Evolutionary conservation across 83 land plant genomes (phyloP), one percentile per base, ranked within the genome.

Genomic region (Picea mariana): DNA sequence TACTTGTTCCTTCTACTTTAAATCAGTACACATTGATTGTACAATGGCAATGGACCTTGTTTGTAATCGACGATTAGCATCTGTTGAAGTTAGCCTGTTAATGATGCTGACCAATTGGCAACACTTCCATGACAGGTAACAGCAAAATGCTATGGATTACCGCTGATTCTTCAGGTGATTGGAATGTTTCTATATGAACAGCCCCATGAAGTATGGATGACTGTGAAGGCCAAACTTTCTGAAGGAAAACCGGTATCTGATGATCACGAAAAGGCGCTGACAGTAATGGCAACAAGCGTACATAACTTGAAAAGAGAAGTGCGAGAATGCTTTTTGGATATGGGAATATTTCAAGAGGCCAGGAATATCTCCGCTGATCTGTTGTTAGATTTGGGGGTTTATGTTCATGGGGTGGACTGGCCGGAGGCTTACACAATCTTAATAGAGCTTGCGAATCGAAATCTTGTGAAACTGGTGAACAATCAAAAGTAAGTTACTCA

Each of bases 271-370:
- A 87, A 89, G 18, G 76, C 4, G 8, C 79, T 86, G 17, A 90
- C 89, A 17, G 82, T 86, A 4, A 76, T 92, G 88, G 84, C 84
- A 42, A 31, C 82, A 4, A 89, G 90, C 61, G 52, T 92, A 23
- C 82, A 80, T 1, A 79, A 24, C 65, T 68, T 92, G 84, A 5
- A 80, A 6, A 9, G 59, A 5, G 86, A 76, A 58, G 90, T 84
- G 1, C 82, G 58, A 62, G 92, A 92, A 75, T 92, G 94, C 40
- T 92, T 89, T 82, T 75, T 92, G 76, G 94, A 92, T 42, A 62
- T 92, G 79, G 91, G 92, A 6, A 31, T 86, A 12, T 92, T 92
- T 80, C 91, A 90, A 0, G 94, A 92, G 66, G 94, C 86, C 85
- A 86, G 85, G 63, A 89, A 82, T 60, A 88, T 87, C 44, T 89